phyloP scores from a whole-genome alignment of 352 stramenopile genomes.

The Globisporangium okanoganense region DNA sequence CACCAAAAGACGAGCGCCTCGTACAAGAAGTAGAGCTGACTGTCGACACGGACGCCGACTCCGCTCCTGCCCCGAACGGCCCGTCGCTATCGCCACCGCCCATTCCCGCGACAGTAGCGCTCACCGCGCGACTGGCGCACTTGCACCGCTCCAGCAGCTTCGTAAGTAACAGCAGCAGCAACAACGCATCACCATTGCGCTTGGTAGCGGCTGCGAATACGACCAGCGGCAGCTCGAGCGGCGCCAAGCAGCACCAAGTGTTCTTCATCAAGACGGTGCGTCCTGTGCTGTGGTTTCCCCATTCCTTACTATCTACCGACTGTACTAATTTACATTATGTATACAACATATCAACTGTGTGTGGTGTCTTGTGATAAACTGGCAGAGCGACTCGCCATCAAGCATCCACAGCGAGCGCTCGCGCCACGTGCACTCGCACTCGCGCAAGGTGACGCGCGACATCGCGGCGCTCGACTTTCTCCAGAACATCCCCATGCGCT shows the following conservation, averaged over 20 bases:
- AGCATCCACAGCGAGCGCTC: slow-evolving; percentile 51
- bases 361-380: background rate
- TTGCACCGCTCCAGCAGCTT: background rate
- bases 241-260: slow-evolving; percentile 14
- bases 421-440: slow-evolving; percentile 32
- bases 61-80: background rate
- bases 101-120: background rate
- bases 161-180: background rate
- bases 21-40: background rate
- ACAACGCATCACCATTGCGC: slow-evolving; percentile 6
- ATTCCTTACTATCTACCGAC: too few species aligned
- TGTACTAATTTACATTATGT: background rate
- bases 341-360: background rate
- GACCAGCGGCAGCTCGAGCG: background rate
- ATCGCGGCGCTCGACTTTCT: slow-evolving; percentile 88
- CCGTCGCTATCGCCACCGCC: background rate
- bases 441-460: slow-evolving; percentile 79
- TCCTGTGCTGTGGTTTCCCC: too few species aligned
- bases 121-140: background rate
- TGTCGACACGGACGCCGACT: background rate
- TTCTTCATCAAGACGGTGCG: slow-evolving; percentile 38
- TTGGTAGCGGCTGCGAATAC: slow-evolving; percentile 6
- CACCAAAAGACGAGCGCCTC: background rate
- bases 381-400: slow-evolving; percentile 37
- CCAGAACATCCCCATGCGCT: slow-evolving; percentile 84